Conservation (phyloP, 2,329 filamentous ascomycete species). For the Alternaria hordeiaustralica region DNA sequence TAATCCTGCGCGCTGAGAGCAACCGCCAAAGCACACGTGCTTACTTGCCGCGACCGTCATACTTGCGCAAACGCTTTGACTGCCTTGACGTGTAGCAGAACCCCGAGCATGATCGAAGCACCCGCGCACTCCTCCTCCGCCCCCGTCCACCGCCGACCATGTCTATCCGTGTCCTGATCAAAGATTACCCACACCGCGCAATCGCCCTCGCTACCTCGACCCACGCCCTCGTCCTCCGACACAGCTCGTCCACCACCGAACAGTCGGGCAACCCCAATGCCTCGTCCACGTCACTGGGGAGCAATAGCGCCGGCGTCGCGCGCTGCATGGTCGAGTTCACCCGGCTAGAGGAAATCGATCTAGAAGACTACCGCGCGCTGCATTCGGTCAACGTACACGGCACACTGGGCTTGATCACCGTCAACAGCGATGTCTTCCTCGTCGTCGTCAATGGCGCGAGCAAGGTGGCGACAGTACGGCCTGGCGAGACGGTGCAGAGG, state of each 20-base stretch:
- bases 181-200: slow-evolving; percentile 84
- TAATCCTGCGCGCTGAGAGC: slow-evolving; percentile 21
- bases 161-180: slow-evolving; percentile 77
- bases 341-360: slow-evolving; percentile 66
- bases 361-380: slow-evolving; percentile 78
- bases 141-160: slow-evolving; percentile 34
- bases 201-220: slow-evolving; percentile 83
- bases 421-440: slow-evolving; percentile 85
- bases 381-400: slow-evolving; percentile 79
- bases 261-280: slow-evolving; percentile 59
- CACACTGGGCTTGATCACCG: slow-evolving; percentile 84
- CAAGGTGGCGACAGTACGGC: slow-evolving; percentile 80
- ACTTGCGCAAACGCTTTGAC: slow-evolving; percentile 1
- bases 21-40: slow-evolving; percentile 33
- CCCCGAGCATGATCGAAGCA: slow-evolving; percentile 32
- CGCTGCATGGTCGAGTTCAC: slow-evolving; percentile 91
- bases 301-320: slow-evolving; percentile 48
- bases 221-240: slow-evolving; percentile 83
- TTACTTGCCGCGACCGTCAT: slow-evolving; percentile 20
- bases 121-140: slow-evolving; percentile 10
- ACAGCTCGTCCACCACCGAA: slow-evolving; percentile 72
- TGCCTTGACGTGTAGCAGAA: not conserved
- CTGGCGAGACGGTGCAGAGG: slow-evolving; percentile 86
- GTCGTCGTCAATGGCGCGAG: slow-evolving; percentile 84
- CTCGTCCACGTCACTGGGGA: slow-evolving; percentile 60